A percentile compares a stretch with the other conserved stretches of the same genome.
phyloP scores from a whole-genome alignment of 345 rosid genomes.

The Salix exigua region DNA sequence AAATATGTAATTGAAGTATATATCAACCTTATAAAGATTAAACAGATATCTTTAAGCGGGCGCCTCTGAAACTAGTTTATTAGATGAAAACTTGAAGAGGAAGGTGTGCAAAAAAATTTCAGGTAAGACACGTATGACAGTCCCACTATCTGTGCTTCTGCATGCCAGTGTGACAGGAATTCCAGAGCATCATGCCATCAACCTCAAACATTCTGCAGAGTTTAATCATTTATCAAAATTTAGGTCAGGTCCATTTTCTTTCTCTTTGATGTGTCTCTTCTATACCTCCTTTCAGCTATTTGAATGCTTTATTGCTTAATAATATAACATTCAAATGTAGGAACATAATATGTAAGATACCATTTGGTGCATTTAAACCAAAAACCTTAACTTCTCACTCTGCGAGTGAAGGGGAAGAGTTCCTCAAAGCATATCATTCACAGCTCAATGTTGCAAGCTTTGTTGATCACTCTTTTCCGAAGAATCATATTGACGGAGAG shows the following conservation, averaged over 20 bases:
- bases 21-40: too few relatives aligned
- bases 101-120: too few relatives aligned
- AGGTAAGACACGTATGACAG: not conserved
- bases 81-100: too few relatives aligned
- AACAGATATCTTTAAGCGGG: too few relatives aligned
- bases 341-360: not conserved
- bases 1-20: too few relatives aligned
- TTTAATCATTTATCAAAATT: not conserved
- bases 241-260: not conserved
- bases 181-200: not conserved
- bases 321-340: not conserved
- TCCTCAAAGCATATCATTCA: not conserved
- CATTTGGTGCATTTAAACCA: not conserved
- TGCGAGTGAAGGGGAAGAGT: not conserved
- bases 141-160: too few relatives aligned
- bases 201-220: not conserved
- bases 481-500: slow-evolving; percentile 32
- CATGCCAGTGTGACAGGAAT: too few relatives aligned
- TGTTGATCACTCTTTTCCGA: slow-evolving; percentile 10
- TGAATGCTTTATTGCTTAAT: not conserved
- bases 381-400: slow-evolving; percentile 15
- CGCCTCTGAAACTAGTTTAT: too few relatives aligned
- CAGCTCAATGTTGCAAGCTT: slow-evolving; percentile 20
- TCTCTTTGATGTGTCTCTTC: not conserved
- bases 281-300: not conserved